A percentile compares a stretch with the other conserved stretches of the same genome.
Conservation (phyloP, 2,329 filamentous ascomycete genomes). For the Elsinoe necatrix region DNA sequence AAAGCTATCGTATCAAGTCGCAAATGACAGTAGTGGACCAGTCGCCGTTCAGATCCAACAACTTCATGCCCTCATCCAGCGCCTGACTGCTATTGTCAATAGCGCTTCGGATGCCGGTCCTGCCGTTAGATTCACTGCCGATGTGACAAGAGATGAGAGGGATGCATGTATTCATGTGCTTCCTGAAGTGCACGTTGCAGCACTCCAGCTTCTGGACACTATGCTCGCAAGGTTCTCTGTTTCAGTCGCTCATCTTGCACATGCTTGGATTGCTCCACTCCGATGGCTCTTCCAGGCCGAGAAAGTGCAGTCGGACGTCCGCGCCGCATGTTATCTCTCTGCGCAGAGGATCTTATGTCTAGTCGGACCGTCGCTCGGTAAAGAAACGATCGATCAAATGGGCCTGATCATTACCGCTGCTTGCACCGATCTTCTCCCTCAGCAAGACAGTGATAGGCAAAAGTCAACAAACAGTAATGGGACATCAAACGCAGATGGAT, state of each 20-base stretch:
- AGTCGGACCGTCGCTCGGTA: conserved; percentile 58
- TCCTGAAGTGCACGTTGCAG: conserved; percentile 64
- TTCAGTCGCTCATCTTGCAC: conserved; percentile 51
- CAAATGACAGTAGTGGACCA: conserved; percentile 53
- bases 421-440: conserved; percentile 63
- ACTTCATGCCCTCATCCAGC: conserved; percentile 59
- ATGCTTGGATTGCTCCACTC: conserved; percentile 61
- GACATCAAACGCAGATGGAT: conserved; percentile 62
- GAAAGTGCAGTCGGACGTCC: conserved; percentile 43
- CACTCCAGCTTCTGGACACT: conserved; percentile 53
- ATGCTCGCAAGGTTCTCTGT: conserved; percentile 52
- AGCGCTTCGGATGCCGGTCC: not conserved
- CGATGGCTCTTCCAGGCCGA: conserved; percentile 59
- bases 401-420: conserved; percentile 55
- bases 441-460: conserved; percentile 32
- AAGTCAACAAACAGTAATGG: conserved; percentile 33
- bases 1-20: conserved; percentile 58
- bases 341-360: conserved; percentile 50
- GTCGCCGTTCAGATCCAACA: conserved; percentile 60
- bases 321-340: conserved; percentile 53
- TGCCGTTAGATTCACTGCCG: conserved; percentile 55
- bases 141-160: conserved; percentile 70
- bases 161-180: conserved; percentile 68
- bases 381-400: conserved; percentile 56
- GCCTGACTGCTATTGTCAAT: conserved; percentile 55